Evolutionary conservation across 2,329 filamentous ascomycete genomes (phyloP).

Genomic region (Aspergillus clavatus): DNA sequence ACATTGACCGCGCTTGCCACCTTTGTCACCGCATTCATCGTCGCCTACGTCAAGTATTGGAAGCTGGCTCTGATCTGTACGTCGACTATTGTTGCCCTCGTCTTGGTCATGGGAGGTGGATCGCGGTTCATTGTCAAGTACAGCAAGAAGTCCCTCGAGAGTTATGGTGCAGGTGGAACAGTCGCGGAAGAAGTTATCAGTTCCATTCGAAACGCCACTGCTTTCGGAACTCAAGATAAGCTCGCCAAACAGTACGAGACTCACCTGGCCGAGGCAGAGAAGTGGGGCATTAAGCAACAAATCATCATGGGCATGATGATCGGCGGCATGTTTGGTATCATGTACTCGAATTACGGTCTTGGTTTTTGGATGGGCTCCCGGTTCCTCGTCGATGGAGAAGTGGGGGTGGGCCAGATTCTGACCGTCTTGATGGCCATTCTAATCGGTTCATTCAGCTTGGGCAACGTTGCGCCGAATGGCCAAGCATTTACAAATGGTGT

Average conservation of each 20-base stretch:
- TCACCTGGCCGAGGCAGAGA: conserved; percentile 68
- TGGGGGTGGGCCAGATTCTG: conserved; percentile 65
- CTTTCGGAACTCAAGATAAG: conserved; percentile 89
- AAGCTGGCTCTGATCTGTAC: conserved; percentile 84
- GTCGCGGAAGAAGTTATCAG: conserved; percentile 92
- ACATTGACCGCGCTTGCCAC: conserved; percentile 72
- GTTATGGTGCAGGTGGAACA: conserved; percentile 79
- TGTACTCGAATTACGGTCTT: conserved; percentile 83
- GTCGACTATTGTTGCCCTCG: conserved; percentile 73
- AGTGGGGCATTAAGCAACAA: conserved; percentile 72
- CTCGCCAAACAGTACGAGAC: conserved; percentile 79
- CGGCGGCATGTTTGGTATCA: conserved; percentile 72
- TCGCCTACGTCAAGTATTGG: conserved; percentile 88
- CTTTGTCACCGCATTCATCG: conserved; percentile 83
- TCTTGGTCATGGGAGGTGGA: conserved; percentile 69
- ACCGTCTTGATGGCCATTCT: conserved; percentile 88
- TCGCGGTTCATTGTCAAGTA: conserved; percentile 73
- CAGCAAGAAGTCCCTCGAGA: conserved; percentile 70
- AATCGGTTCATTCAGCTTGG: conserved; percentile 87
- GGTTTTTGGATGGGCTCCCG: conserved; percentile 83
- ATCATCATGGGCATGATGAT: conserved; percentile 70
- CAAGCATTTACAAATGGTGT: conserved; percentile 81
- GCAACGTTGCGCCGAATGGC: conserved; percentile 77
- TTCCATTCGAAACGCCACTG: conserved; percentile 85
- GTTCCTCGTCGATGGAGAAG: conserved; percentile 63